Evolutionary conservation across 371 early-diverging fungal genomes (phyloP), one percentile per base, ranked within the genome.

Genomic region (Lichtheimia corymbifera): DNA sequence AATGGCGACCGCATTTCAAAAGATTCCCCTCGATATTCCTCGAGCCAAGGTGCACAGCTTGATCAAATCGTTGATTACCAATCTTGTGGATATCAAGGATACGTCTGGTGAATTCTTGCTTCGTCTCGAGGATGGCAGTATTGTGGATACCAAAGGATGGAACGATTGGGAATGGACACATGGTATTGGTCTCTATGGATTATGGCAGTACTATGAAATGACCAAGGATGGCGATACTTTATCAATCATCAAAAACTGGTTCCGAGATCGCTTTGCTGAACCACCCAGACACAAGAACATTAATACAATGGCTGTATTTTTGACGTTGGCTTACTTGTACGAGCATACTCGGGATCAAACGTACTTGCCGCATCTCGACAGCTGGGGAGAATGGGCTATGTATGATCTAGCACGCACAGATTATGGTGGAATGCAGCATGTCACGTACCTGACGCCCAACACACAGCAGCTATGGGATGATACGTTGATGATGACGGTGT

Each of bases 91-190:
- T n/a, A 61, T 68, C 40, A 52, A 64, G 50, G 68, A 68, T 18
- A 61, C 43, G 1, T 50, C 61, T 11, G 68, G 68, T 14, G 65
- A 64, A 43, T 68, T 68, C 28, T 43, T 68, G 5, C 44, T 68
- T 12, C 53, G 55, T 15, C 50, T 68, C 2, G 65, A 64, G 1
- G 65, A 68, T 40, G 68, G 68, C 12, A 61, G 52, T 3, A 43
- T 68, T 12, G 61, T 64, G 3, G 68, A 68, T 35, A 68, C 68
- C 27, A 68, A 68, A 50, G 61, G 65, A 18, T 68, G 68, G 68
- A 61, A 68, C 22, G 68, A 68, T 30, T 68, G 68, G 68, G 68
- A 68, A 52, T 68, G 68, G 68, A 68, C 68, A 13, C 68, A 68
- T 42, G 68, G 68, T 25, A 59, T 68, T 27, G 68, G 68, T 43